Evolutionary conservation across 2,329 filamentous ascomycete species (phyloP).

Genomic region (Exophiala oligosperma): DNA sequence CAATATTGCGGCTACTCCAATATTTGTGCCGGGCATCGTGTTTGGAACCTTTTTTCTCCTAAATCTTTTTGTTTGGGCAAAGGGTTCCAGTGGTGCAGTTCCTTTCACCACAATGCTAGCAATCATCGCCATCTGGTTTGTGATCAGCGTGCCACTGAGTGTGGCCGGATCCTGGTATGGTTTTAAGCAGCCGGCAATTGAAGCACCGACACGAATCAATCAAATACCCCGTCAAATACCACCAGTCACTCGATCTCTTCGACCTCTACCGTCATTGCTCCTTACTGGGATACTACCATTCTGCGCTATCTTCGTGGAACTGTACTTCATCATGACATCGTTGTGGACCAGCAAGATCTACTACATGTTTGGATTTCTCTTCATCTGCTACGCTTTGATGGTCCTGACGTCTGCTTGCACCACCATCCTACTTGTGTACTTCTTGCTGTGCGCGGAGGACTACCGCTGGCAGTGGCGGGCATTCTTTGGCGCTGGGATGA

Average conservation of each 20-base stretch:
- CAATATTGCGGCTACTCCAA: conserved; percentile 84
- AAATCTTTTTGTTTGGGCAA: conserved; percentile 94
- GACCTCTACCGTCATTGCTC: conserved; percentile 84
- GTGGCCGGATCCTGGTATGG: conserved; percentile 90
- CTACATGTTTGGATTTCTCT: conserved; percentile 99
- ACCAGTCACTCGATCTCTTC: conserved; percentile 76
- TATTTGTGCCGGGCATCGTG: conserved; percentile 81
- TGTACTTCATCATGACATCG: conserved; percentile 99
- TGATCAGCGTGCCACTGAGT: conserved; percentile 91
- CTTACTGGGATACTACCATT: conserved; percentile 92
- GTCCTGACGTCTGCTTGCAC: conserved; percentile 91
- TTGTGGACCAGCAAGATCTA: conserved; percentile 99
- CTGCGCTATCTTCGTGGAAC: conserved; percentile 94
- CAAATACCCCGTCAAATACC: conserved; percentile 98
- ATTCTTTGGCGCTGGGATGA: conserved; percentile 88
- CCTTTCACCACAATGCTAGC: conserved; percentile 97
- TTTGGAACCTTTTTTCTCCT: conserved; percentile 89
- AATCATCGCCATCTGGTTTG: conserved; percentile 90
- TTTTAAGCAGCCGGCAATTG: conserved; percentile 72
- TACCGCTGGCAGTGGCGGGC: conserved; percentile 99
- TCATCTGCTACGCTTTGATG: conserved; percentile 96
- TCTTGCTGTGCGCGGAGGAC: conserved; percentile 91
- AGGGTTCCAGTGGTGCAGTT: conserved; percentile 87
- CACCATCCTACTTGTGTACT: conserved; percentile 93
- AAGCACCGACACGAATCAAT: conserved; percentile 87